Percentiles rank a stretch among this genome's conserved stretches.
Evolutionary conservation across 2,329 filamentous ascomycete genomes (phyloP).

Genomic region (Torrubiellomyces zombiae): DNA sequence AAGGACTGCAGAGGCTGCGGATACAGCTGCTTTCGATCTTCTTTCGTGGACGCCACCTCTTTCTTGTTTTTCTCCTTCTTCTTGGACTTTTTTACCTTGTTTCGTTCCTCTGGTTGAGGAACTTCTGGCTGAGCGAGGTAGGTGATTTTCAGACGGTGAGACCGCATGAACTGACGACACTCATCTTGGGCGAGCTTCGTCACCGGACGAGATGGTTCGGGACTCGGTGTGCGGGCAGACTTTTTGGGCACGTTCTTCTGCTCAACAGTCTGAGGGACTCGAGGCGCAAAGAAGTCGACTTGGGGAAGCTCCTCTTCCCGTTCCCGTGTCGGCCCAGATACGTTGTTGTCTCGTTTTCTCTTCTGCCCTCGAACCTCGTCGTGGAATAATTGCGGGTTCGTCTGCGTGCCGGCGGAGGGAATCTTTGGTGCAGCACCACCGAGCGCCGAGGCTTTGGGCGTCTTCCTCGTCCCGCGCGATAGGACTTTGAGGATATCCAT

Average conservation of each 20-base stretch:
- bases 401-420: conserved; percentile 46
- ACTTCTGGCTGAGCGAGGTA: conserved; percentile 43
- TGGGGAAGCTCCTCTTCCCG: conserved; percentile 28
- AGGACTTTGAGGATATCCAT: conserved; percentile 64
- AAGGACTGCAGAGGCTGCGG: conserved; percentile 72
- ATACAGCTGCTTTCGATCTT: conserved; percentile 46
- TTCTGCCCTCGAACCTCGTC: conserved; percentile 35
- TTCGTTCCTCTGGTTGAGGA: conserved; percentile 25
- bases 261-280: conserved; percentile 18
- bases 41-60: conserved; percentile 27
- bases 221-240: conserved; percentile 12
- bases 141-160: conserved; percentile 72
- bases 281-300: conserved; percentile 43
- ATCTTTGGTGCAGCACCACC: conserved; percentile 26
- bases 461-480: conserved; percentile 50
- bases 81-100: conserved; percentile 37
- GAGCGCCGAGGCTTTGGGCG: conserved; percentile 18
- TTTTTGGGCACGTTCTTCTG: conserved; percentile 9
- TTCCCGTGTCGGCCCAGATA: too few species aligned
- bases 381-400: conserved; percentile 56
- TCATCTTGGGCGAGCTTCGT: conserved; percentile 46
- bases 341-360: conserved; percentile 34
- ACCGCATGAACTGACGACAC: conserved; percentile 56
- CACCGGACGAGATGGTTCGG: conserved; percentile 9
- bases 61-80: conserved; percentile 35